Percentiles rank a stretch among this genome's conserved stretches.
Conservation (phyloP, 2,329 filamentous ascomycete genomes). For the Chalara sp. region DNA sequence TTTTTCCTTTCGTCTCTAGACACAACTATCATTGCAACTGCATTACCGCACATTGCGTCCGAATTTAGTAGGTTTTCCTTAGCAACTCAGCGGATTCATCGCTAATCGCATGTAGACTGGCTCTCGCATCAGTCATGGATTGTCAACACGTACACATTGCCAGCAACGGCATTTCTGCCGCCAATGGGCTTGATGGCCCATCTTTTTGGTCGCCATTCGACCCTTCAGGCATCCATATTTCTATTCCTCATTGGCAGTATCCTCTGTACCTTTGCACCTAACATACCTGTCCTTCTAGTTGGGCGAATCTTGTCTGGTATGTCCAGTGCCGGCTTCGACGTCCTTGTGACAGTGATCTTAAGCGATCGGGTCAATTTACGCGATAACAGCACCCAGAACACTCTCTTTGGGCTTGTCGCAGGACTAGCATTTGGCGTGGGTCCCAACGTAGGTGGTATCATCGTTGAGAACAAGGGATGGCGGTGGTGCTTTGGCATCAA, state of each 20-base stretch:
- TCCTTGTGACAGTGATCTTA: constrained; percentile 51
- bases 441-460: not conserved
- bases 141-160: too few relatives aligned
- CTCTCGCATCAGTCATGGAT: too few relatives aligned
- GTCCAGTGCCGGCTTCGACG: constrained; percentile 51
- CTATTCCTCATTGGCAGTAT: not conserved
- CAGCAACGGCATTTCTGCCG: too few relatives aligned
- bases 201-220: not conserved
- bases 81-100: too few relatives aligned
- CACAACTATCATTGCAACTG: too few relatives aligned
- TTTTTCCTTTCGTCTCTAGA: too few relatives aligned
- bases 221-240: not conserved
- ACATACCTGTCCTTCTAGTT: constrained; percentile 44
- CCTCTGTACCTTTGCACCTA: not conserved
- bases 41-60: too few relatives aligned
- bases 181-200: not conserved
- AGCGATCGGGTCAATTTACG: constrained; percentile 53
- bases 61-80: too few relatives aligned
- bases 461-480: not conserved
- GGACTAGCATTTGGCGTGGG: not conserved
- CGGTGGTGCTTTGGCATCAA: constrained; percentile 1
- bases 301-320: constrained; percentile 56
- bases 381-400: constrained; percentile 54
- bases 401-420: constrained; percentile 44
- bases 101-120: too few relatives aligned